These are phyloP conservation scores for Rhodotorula sp. DNA, from an alignment of 1,284 basidiomycete species.

Conservation along the genomic window DNA sequence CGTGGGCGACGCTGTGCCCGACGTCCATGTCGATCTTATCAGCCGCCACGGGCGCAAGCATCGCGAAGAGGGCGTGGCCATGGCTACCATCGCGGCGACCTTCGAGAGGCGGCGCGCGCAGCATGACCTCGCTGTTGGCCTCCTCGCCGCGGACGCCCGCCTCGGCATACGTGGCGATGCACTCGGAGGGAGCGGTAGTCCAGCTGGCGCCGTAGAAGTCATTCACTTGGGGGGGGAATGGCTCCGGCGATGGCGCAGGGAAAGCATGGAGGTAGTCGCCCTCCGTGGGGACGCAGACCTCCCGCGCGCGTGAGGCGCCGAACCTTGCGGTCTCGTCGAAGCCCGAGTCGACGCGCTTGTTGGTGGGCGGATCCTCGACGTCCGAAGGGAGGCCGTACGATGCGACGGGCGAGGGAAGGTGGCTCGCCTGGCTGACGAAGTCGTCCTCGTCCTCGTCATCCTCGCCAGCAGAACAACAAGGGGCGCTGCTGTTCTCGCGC, in stretches of 20 bases:
- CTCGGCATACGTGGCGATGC: too few relatives aligned
- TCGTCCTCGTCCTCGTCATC: background rate
- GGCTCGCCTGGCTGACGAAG: conserved; percentile 5
- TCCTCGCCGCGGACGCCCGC: too few relatives aligned
- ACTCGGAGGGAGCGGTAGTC: too few relatives aligned
- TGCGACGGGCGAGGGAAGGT: conserved; percentile 13
- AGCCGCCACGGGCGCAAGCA: background rate
- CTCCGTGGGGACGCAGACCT: too few relatives aligned
- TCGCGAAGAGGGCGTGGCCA: background rate
- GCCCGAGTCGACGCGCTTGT: background rate
- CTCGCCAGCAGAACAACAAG: too few relatives aligned
- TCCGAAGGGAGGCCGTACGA: background rate
- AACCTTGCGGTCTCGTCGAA: background rate
- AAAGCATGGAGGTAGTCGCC: too few relatives aligned
- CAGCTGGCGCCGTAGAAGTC: too few relatives aligned
- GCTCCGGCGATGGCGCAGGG: too few relatives aligned
- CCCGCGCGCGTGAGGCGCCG: too few relatives aligned
- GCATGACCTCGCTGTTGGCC: too few relatives aligned
- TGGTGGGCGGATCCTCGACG: background rate
- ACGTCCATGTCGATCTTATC: background rate
- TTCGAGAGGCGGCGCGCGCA: too few relatives aligned
- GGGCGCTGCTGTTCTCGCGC: background rate
- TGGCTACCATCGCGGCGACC: background rate
- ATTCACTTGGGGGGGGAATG: too few relatives aligned
- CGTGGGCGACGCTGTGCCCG: background rate